These are phyloP conservation scores for Ustilago crameri DNA, from an alignment of 1,284 basidiomycete species.

Conservation along the genomic window DNA sequence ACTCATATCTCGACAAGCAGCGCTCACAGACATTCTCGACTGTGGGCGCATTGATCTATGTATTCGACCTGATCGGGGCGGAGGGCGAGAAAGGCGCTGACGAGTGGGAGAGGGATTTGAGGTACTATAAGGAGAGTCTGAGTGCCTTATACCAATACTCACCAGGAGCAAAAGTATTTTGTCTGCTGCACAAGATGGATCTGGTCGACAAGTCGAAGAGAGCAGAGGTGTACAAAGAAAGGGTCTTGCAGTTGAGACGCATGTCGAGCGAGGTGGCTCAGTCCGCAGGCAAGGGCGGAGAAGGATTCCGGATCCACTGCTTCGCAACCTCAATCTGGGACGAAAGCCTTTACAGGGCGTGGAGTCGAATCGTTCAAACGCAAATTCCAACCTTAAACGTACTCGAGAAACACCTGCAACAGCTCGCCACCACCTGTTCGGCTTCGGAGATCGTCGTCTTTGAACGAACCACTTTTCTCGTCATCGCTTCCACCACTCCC, in stretches of 20 bases:
- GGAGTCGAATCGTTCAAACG: constrained; percentile 96
- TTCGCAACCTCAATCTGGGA: constrained; percentile 99
- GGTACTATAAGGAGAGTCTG: constrained; percentile 65
- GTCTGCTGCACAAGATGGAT: constrained; percentile 97
- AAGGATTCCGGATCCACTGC: constrained; percentile 65
- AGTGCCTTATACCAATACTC: constrained; percentile 56
- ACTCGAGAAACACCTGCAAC: constrained; percentile 84
- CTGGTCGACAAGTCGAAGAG: constrained; percentile 74
- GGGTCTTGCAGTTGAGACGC: constrained; percentile 57
- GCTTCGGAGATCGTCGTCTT: constrained; percentile 95
- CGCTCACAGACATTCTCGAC: constrained; percentile 92
- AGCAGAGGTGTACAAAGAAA: constrained; percentile 74
- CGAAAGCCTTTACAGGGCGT: constrained; percentile 96
- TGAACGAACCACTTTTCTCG: constrained; percentile 95
- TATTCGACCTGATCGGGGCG: constrained; percentile 80
- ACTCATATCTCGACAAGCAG: constrained; percentile 90
- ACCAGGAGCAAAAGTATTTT: constrained; percentile 82
- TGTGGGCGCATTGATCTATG: constrained; percentile 96
- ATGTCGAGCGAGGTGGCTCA: constrained; percentile 54
- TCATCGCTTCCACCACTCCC: constrained; percentile 74
- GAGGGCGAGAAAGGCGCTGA: constrained; percentile 67
- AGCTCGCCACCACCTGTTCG: constrained; percentile 83
- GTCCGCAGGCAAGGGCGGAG: constrained; percentile 67
- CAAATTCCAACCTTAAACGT: constrained; percentile 93
- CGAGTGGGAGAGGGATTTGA: constrained; percentile 71